phyloP scores from a whole-genome alignment of 352 stramenopile species.

The Phytophthora gonapodyides region DNA sequence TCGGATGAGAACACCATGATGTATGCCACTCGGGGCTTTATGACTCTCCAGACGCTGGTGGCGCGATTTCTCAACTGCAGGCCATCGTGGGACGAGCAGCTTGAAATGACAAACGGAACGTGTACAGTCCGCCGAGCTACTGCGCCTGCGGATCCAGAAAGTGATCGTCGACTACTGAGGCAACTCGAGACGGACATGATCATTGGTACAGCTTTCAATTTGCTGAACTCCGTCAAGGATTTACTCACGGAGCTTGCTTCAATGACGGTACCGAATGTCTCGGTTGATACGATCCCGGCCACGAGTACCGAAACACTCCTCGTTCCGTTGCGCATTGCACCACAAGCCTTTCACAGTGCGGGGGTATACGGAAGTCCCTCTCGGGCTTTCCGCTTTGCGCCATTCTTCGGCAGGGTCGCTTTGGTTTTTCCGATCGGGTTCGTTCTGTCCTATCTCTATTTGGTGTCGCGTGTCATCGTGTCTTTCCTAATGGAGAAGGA shows the following conservation, averaged over 20 bases:
- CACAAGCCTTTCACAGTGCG: constrained; percentile 60
- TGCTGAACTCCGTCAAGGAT: constrained; percentile 30
- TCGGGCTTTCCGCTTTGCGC: constrained; percentile 53
- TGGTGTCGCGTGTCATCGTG: constrained; percentile 89
- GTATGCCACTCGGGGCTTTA: constrained; percentile 70
- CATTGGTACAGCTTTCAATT: constrained; percentile 45
- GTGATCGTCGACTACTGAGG: constrained; percentile 46
- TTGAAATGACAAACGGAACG: constrained; percentile 32
- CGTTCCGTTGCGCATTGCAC: constrained; percentile 55
- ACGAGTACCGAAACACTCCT: constrained; percentile 46
- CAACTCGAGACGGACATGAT: constrained; percentile 62
- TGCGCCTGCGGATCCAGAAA: constrained; percentile 22
- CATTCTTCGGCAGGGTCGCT: constrained; percentile 81
- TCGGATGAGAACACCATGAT: constrained; percentile 29
- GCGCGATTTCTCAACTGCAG: constrained; percentile 71
- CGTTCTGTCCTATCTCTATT: constrained; percentile 92
- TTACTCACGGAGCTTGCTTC: constrained; percentile 16
- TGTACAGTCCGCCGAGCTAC: constrained; percentile 56
- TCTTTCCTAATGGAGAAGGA: constrained; percentile 94
- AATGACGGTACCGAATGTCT: constrained; percentile 22
- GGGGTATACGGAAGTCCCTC: constrained; percentile 56
- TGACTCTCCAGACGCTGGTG: constrained; percentile 75
- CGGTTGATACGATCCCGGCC: constrained; percentile 39
- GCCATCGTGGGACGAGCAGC: constrained; percentile 49
- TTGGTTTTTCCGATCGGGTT: constrained; percentile 90